Conservation (phyloP, 805 yeast species). For the Blastobotrys robertii region DNA sequence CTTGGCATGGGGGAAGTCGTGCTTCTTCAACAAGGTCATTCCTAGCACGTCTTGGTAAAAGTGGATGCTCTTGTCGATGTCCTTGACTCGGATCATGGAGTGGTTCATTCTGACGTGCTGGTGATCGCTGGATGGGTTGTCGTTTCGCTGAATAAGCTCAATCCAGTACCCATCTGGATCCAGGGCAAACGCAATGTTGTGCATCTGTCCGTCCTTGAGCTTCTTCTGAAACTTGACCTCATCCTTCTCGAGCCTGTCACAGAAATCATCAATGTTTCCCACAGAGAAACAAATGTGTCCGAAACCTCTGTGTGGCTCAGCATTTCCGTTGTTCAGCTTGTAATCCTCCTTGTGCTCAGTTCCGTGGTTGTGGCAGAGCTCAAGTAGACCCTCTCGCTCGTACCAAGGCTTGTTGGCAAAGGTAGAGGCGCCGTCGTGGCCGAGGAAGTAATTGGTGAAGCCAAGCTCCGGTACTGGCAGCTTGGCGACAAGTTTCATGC, state of each 20-base stretch:
- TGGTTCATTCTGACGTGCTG: conserved; percentile 53
- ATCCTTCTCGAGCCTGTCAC: conserved; percentile 44
- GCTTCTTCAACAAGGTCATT: conserved; percentile 54
- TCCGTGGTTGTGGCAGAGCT: conserved; percentile 75
- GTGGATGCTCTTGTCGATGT: conserved; percentile 61
- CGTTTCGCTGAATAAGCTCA: conserved; percentile 58
- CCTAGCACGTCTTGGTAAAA: conserved; percentile 79
- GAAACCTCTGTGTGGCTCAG: conserved; percentile 77
- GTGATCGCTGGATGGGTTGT: conserved; percentile 26
- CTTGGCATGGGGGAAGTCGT: conserved; percentile 55
- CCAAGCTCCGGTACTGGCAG: conserved; percentile 45
- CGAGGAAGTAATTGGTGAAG: conserved; percentile 62
- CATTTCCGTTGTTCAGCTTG: conserved; percentile 70
- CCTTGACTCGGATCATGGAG: conserved; percentile 87
- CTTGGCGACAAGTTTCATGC: conserved; percentile 51
- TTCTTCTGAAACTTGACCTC: conserved; percentile 77
- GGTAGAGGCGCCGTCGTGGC: conserved; percentile 38
- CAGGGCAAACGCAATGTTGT: conserved; percentile 84
- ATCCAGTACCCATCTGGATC: conserved; percentile 98
- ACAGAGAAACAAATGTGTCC: conserved; percentile 91
- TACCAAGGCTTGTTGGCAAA: conserved; percentile 31
- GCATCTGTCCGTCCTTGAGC: conserved; percentile 83
- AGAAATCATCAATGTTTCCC: conserved; percentile 58
- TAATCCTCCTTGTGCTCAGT: conserved; percentile 48
- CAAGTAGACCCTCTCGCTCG: conserved; percentile 58